phyloP scores from a whole-genome alignment of 2,329 filamentous ascomycete genomes.

The Aspergillus flavus region DNA sequence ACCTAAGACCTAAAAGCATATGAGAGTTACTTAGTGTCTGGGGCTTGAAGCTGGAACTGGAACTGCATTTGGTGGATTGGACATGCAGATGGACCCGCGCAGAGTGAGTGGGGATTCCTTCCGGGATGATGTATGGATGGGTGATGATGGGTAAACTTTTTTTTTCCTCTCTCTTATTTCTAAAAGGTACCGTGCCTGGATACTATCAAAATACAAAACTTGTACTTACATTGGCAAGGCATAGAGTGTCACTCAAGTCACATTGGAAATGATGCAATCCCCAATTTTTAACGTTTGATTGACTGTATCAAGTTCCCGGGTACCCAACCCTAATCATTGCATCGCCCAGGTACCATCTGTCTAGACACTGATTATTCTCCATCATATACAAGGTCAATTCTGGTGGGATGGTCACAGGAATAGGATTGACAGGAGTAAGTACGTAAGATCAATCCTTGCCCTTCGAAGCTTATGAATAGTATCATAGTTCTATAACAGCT shows the following conservation, averaged over 20 bases:
- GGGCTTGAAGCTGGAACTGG: conserved; percentile 4
- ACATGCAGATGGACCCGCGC: conserved; percentile 3
- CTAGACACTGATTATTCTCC: not conserved
- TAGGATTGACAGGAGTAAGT: not conserved
- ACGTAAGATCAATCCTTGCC: not conserved
- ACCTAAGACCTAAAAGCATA: not conserved
- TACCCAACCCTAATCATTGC: not conserved
- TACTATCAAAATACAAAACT: not conserved
- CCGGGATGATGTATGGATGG: not conserved
- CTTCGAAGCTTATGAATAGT: not conserved
- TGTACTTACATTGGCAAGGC: not conserved
- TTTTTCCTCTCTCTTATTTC: not conserved
- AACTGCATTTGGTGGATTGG: not conserved
- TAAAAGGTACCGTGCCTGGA: not conserved
- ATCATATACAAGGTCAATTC: not conserved
- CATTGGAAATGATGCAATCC: not conserved
- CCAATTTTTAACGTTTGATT: conserved; percentile 3
- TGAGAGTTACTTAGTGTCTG: not conserved
- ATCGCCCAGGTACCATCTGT: not conserved
- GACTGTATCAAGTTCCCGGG: not conserved
- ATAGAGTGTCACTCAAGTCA: not conserved
- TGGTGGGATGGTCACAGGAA: not conserved
- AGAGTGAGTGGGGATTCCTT: conserved; percentile 1
- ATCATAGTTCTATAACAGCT: not conserved
- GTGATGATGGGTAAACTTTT: not conserved